These are phyloP conservation scores for Periconia sp. DNA, from an alignment of 2,329 filamentous ascomycete species.

Conservation along the genomic window DNA sequence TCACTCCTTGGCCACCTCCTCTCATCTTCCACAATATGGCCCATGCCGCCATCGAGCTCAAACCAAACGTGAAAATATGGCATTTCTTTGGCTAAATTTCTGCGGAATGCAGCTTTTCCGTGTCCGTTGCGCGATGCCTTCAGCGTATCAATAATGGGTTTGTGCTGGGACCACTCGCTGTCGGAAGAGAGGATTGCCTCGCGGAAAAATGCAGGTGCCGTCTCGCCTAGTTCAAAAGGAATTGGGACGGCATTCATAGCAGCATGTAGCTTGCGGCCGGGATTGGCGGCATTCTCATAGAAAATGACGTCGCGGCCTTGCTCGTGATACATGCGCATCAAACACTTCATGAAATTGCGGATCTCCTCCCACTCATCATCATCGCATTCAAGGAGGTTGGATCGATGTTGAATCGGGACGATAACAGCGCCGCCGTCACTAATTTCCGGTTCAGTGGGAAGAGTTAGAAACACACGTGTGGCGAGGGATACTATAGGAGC, in stretches of 20 bases:
- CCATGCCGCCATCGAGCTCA: slow-evolving; percentile 84
- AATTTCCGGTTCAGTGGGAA: slow-evolving; percentile 87
- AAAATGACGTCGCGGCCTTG: slow-evolving; percentile 92
- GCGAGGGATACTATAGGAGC: slow-evolving; percentile 85
- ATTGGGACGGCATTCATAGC: slow-evolving; percentile 84
- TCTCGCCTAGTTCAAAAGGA: slow-evolving; percentile 87
- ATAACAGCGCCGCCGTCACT: slow-evolving; percentile 83
- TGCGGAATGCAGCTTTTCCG: slow-evolving; percentile 80
- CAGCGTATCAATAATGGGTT: slow-evolving; percentile 87
- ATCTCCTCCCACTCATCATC: slow-evolving; percentile 99
- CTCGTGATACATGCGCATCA: slow-evolving; percentile 92
- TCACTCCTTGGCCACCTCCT: slow-evolving; percentile 87
- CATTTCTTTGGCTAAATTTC: slow-evolving; percentile 88
- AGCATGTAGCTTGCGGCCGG: slow-evolving; percentile 77
- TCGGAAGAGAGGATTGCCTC: slow-evolving; percentile 88
- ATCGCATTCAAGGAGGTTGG: slow-evolving; percentile 94
- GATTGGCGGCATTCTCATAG: slow-evolving; percentile 92
- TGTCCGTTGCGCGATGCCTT: slow-evolving; percentile 65
- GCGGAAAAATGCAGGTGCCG: slow-evolving; percentile 89
- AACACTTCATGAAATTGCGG: slow-evolving; percentile 96
- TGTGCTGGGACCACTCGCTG: slow-evolving; percentile 94
- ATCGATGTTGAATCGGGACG: slow-evolving; percentile 82
- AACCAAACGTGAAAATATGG: slow-evolving; percentile 99
- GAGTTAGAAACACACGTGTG: slow-evolving; percentile 82
- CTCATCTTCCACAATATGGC: slow-evolving; percentile 87